Base-by-base conservation (phyloP, 2,329 filamentous ascomycete genomes). In the Hypoxylon sp. region DNA sequence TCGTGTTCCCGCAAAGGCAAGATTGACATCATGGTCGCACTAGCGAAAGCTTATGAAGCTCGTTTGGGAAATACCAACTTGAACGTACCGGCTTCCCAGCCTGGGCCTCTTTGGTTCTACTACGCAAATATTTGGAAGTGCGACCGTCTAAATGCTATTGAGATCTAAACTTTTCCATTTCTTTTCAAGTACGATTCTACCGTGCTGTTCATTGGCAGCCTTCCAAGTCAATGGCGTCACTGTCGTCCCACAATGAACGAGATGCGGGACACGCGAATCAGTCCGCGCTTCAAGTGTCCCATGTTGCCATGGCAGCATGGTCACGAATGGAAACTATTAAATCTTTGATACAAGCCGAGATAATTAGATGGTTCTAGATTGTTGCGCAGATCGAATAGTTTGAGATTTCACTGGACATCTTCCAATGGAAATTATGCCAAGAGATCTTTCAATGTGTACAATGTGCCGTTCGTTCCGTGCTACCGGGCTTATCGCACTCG, bases 11-110 rank as follows among this genome's bases (percentile, higher is more conserved):
- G 25, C 29, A 57, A 60, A 61, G 27, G 9, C 48, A 56, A 51
- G 55, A 57, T 67, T 69, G 66, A 67, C 66, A 69, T 69, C 66
- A 69, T 63, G 14, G 16, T 12, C n/a, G 32, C 56, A 50, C 60
- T 69, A 67, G 43, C 32, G 23, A 48, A 69, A 69, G 63, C 50
- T 67, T 66, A 25, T 61, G 52, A 59, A 66, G 63, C 59, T 61
- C 52, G 52, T 58, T 57, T 60, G 37, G 34, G 55, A 46, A 61
- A 30, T 53, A 32, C 45, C 32, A 51, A 61, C 6, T 29, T 37
- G 41, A 16, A 27, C 25, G 3, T 27, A 27, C 25, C 25, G 6
- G 25, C 25, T 27, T 27, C 25, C 29, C 46, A 51, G 39, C 23
- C 29, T 34, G 21, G 32, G 14, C 23, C 39, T 41, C n/a, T n/a